Conservation (phyloP, 345 rosid species). For the Dipteronia dyeriana region DNA sequence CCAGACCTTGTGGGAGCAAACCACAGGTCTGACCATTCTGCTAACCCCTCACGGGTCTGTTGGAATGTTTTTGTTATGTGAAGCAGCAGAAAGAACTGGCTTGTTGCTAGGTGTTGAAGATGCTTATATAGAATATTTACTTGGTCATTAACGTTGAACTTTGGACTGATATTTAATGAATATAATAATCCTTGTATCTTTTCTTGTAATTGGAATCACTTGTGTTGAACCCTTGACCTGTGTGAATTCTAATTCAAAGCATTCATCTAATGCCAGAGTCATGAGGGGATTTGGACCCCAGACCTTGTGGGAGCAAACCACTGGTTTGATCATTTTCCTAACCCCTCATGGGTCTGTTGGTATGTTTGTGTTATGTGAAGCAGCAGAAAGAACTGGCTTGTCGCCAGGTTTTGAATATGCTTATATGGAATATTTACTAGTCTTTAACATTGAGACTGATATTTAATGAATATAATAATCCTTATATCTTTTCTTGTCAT, state of each 20-base stretch:
- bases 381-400: neutral
- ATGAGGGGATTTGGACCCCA: too few relatives aligned
- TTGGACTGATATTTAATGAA: neutral
- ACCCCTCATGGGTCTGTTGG: slow-evolving; percentile 65
- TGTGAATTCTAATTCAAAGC: neutral
- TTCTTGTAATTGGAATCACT: neutral
- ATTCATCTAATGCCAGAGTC: too few relatives aligned
- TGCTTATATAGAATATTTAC: neutral
- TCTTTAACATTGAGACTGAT: neutral
- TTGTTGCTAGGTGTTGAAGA: slow-evolving; percentile 1
- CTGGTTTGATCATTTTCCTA: too few relatives aligned
- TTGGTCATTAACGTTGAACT: neutral
- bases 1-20: too few relatives aligned
- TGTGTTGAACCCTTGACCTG: neutral
- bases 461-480: neutral
- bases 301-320: too few relatives aligned
- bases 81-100: neutral
- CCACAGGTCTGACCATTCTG: too few relatives aligned
- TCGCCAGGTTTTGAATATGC: neutral
- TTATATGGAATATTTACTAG: neutral
- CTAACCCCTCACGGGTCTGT: slow-evolving; percentile 49
- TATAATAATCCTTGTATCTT: neutral
- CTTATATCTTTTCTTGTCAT: neutral
- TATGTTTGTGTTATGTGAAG: slow-evolving; percentile 31
- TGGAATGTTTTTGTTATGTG: slow-evolving; percentile 47